Evolutionary conservation across 805 yeast species (phyloP).

Genomic region (Candida caryicola): DNA sequence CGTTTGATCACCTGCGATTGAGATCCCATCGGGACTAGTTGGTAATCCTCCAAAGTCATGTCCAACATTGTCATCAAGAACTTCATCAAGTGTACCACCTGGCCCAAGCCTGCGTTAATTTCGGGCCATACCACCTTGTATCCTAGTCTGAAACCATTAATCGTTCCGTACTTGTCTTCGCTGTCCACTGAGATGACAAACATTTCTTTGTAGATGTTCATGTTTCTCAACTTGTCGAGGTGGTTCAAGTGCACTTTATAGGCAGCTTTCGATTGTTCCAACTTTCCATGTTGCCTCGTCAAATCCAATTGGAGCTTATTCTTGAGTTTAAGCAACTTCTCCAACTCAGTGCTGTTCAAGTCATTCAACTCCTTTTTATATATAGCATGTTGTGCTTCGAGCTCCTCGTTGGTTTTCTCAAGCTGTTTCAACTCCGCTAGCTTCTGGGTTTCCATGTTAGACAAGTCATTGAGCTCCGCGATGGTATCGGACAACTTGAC

Average conservation of each 20-base stretch:
- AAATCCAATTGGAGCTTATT: constrained; percentile 59
- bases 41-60: constrained; percentile 56
- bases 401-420: constrained; percentile 40
- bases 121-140: constrained; percentile 82
- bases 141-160: constrained; percentile 84
- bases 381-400: constrained; percentile 48
- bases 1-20: constrained; percentile 69
- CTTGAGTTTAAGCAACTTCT: constrained; percentile 43
- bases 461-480: constrained; percentile 42
- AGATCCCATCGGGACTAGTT: constrained; percentile 79
- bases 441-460: constrained; percentile 32
- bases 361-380: constrained; percentile 39
- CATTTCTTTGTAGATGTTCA: constrained; percentile 80
- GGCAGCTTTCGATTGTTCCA: constrained; percentile 61
- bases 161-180: constrained; percentile 75
- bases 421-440: constrained; percentile 32
- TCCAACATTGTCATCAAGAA: constrained; percentile 60
- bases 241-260: constrained; percentile 62
- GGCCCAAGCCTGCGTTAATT: constrained; percentile 89
- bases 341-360: constrained; percentile 43
- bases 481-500: constrained; percentile 47
- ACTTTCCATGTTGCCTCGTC: constrained; percentile 47
- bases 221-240: constrained; percentile 64
- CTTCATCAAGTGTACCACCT: constrained; percentile 63
- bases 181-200: constrained; percentile 76